phyloP scores from a whole-genome alignment of 2,329 filamentous ascomycete genomes.

The Penicillium freii region DNA sequence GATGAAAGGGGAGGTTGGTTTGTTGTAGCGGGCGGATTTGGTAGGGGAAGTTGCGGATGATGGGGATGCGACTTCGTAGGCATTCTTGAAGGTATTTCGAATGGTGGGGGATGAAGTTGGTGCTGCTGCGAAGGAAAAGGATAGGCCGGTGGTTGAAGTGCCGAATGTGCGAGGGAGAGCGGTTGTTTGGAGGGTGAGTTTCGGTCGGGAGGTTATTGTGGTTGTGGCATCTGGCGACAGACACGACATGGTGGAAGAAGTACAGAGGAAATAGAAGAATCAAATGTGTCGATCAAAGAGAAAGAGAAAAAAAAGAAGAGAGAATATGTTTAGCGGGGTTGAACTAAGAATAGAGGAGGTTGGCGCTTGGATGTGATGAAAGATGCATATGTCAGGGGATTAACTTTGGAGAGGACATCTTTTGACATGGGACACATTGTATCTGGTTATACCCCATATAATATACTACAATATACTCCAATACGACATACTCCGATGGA shows the following conservation, averaged over 20 bases:
- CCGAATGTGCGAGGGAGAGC: slow-evolving; percentile 52
- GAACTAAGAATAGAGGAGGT: slow-evolving; percentile 22
- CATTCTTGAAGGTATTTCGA: slow-evolving; percentile 62
- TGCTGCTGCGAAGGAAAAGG: slow-evolving; percentile 52
- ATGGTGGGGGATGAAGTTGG: slow-evolving; percentile 56
- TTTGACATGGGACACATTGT: too few relatives aligned
- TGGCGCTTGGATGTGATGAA: slow-evolving; percentile 19
- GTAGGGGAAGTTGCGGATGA: slow-evolving; percentile 39
- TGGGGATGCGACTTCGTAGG: slow-evolving; percentile 50
- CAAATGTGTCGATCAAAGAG: slow-evolving; percentile 10
- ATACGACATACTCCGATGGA: not conserved
- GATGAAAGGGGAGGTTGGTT: slow-evolving; percentile 33
- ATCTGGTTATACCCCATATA: too few relatives aligned
- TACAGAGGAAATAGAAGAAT: slow-evolving; percentile 9
- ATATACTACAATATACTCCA: too few relatives aligned
- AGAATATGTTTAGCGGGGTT: slow-evolving; percentile 12
- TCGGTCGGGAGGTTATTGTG: slow-evolving; percentile 48
- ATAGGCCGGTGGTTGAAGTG: slow-evolving; percentile 53
- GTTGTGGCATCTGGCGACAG: slow-evolving; percentile 18
- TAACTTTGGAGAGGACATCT: too few relatives aligned
- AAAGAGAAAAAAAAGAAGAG: not conserved
- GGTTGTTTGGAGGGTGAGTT: slow-evolving; percentile 61
- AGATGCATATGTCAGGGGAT: slow-evolving; percentile 1
- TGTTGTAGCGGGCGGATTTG: slow-evolving; percentile 28
- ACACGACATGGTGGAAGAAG: slow-evolving; percentile 20